Base-by-base conservation (phyloP, 495 filamentous ascomycete species). In the Podospora tetraspora region DNA sequence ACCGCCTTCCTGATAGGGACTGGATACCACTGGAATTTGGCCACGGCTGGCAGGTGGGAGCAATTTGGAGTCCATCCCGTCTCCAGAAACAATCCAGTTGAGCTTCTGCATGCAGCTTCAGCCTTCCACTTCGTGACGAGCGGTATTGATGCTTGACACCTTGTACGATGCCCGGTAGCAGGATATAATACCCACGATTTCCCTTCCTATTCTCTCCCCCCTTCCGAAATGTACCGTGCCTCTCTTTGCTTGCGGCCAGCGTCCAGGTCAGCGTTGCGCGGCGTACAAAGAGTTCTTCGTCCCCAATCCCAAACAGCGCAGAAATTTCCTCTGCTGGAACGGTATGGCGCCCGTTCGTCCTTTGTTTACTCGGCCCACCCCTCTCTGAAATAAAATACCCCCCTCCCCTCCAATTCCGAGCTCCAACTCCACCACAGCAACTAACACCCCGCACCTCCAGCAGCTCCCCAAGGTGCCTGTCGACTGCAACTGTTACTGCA, bases 201-300 rank as follows among this genome's bases (percentile, higher is more conserved):
- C 29, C 57, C 57, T 56, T 24, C 58, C 19, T 58, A n/a, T 68
- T 58, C 10, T 25, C 34, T 24, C 21, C 57, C 24, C 32, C 29
- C 68, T 66, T 73, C 70, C 59, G 68, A 63, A 34, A 77, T 77
- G 74, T 67, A 75, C 69, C 75, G 75, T 61, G 69, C 68, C 3
- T 72, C 64, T 27, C 52, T 71, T 52, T 52, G 43, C 43, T 52
- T 52, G 19, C 43, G 43, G 43, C 43, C 43, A 59, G 25, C 70
- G 37, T 61, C 68, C 37, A 72, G 71, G 59, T 56, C 72, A 24
- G 71, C 68, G 58, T 71, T 60, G 69, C 75, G 69, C n/a, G 72
- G 70, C 65, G 70, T 70, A 11, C 72, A 61, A 68, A 71, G 68
- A 23, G 59, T 64, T 69, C 62, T 72, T n/a, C 21, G 64, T 34